Evolutionary conservation across 768 basidiomycete species (phyloP), one percentile per base, ranked within the genome.

Genomic region (Boletus eberwhitei): DNA sequence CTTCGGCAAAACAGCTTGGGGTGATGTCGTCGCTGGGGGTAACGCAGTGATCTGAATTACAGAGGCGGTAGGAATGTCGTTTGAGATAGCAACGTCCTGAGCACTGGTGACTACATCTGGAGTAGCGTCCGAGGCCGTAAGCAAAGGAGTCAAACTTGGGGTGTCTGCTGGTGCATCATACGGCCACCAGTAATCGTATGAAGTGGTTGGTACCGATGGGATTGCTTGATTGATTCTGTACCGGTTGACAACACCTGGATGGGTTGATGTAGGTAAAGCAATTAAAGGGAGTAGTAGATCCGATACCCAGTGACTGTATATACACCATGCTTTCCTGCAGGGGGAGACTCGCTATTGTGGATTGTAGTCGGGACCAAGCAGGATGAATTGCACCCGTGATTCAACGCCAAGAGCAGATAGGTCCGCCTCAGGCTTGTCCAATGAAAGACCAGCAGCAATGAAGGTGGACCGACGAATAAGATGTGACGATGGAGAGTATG

Each of bases 401-500:
- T 85, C 84, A 12, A 85, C 84, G 43, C 81, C 77, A 47, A 84
- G 74, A 3, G 84, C 84, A 55, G 81, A 83, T 36, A 85, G 75
- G 58, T 86, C 84, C 64, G 75, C 75, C 35, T 64, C 57, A 13
- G 88, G 88, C 1, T 75, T 71, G 65, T 89, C 85, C 49, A 88
- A 78, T 0, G 77, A 64, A 50, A 90, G 82, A 7, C 89, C 88
- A 12, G 88, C 88, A 29, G 88, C 89, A 58, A 90, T 80, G 64
- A 87, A 90, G 2, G 88, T 89, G 5, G 87, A 84, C 6, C 88
- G 83, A 37, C 90, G 86, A 44, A 90, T 78, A 53, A 88, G 81
- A 65, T 88, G 83, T 0, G 81, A 81, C 0, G 87, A 79, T 0
- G 88, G 88, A 7, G 89, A 87, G 65, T 88, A 90, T 0, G 81